Base-by-base conservation (phyloP, 2,329 filamentous ascomycete species). In the Hypoxylon sp. region DNA sequence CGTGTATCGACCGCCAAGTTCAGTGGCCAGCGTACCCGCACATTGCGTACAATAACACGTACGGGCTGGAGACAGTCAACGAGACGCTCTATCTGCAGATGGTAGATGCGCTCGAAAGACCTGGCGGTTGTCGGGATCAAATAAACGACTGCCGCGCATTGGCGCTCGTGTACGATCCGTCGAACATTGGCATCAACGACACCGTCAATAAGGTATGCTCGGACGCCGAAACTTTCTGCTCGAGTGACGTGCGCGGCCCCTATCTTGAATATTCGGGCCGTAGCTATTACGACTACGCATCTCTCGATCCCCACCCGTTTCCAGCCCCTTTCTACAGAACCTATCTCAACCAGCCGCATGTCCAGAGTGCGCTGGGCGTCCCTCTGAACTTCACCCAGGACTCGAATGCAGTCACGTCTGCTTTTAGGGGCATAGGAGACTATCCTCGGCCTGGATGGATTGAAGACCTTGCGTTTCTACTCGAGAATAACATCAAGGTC, bases 261-360 rank as follows among this genome's bases (percentile, higher is more conserved):
- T 74, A 70, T 32, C 67, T 71, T 11, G 53, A 67, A 13, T 68
- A 68, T 43, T 71, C 69, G 0, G 80, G 80, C 7, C 78, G 81
- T 5, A 84, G 84, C 54, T 84, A 84, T 74, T 89, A 87, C 72
- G 86, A 89, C 63, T 81, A 89, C 30, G 82, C 82, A 0, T 82
- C 85, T 6, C 75, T 79, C 3, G 69, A 78, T 15, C 79, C 79
- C 0, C 84, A 86, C 57, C 82, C 84, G 0, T 87, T 85, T 61
- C 85, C 85, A 0, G 75, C 79, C 0, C 76, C 79, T 7, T 86
- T 84, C 73, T 83, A 82, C 70, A 72, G 80, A 8, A 84, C 84
- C 1, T 90, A 81, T 73, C 78, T 90, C 39, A 87, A 84, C 70
- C 81, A 86, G 63, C 77, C 80, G 3, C 81, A 83, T 69, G 84